phyloP scores from a whole-genome alignment of 805 yeast species.

The Tetrapisispora iriomotensis region DNA sequence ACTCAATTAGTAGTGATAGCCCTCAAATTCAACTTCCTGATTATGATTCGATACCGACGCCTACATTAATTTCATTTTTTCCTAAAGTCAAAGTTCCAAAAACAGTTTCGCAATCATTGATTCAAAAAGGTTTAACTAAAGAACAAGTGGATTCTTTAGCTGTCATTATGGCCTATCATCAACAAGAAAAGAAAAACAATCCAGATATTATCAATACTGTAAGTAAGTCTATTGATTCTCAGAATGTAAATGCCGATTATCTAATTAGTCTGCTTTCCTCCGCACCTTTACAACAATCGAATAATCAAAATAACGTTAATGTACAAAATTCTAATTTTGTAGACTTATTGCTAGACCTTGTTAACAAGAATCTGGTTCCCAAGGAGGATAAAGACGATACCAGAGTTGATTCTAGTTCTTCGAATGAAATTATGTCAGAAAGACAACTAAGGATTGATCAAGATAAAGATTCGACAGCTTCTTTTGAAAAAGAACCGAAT shows the following conservation, averaged over 20 bases:
- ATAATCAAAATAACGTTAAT: background rate
- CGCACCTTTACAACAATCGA: background rate
- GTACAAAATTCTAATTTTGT: background rate
- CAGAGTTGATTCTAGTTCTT: background rate
- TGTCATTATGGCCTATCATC: conserved; percentile 65
- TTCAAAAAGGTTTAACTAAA: conserved; percentile 55
- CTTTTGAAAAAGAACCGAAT: background rate
- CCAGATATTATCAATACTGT: background rate
- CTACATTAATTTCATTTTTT: conserved; percentile 33
- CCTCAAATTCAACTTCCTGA: conserved; percentile 24
- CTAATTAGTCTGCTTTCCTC: background rate
- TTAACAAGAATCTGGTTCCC: background rate
- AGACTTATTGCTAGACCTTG: background rate
- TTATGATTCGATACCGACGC: conserved; percentile 24
- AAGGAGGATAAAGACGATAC: background rate
- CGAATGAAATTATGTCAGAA: background rate
- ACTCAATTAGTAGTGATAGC: no score
- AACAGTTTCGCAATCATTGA: conserved; percentile 56
- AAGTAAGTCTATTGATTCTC: background rate
- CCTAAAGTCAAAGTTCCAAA: conserved; percentile 65
- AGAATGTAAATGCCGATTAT: conserved; percentile 1
- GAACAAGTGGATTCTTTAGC: conserved; percentile 67
- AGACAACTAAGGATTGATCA: background rate
- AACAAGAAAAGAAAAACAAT: conserved; percentile 24
- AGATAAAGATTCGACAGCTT: background rate